Conservation (phyloP, 495 filamentous ascomycete species). For the Aspergillus nidulans region DNA sequence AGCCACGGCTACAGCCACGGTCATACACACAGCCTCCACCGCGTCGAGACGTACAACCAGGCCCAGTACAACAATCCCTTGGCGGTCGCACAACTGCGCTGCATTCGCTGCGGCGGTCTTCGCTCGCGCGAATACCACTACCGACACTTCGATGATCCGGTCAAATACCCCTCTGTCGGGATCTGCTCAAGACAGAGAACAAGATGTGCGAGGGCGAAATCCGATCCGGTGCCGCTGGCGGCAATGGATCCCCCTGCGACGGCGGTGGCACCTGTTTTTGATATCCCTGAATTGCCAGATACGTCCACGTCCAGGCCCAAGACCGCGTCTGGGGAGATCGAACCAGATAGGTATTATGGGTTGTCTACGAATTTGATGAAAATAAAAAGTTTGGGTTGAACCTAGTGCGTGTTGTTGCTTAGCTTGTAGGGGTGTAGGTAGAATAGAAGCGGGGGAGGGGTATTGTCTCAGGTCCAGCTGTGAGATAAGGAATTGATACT, state of each 20-base stretch:
- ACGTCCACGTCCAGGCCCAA: too few relatives aligned
- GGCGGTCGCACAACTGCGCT: background rate
- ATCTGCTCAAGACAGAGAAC: background rate
- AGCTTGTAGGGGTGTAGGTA: too few relatives aligned
- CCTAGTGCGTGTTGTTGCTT: too few relatives aligned
- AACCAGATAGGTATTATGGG: background rate
- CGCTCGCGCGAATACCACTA: background rate
- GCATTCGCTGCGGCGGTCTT: background rate
- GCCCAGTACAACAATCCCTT: background rate
- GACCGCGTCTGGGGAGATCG: too few relatives aligned
- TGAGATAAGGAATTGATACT: too few relatives aligned
- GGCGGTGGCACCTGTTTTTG: background rate
- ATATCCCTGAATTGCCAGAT: background rate
- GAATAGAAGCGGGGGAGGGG: too few relatives aligned
- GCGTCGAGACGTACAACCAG: background rate
- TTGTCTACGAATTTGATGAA: background rate
- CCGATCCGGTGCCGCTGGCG: background rate
- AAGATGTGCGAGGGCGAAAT: background rate
- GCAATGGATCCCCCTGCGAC: background rate
- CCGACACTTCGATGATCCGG: background rate
- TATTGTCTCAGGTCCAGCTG: too few relatives aligned
- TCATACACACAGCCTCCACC: too few relatives aligned
- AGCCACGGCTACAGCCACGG: too few relatives aligned
- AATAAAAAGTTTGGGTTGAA: background rate
- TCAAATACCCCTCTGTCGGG: background rate